A percentile compares a stretch with the other conserved stretches of the same genome.
Evolutionary conservation across 163 green algal genomes (phyloP).

Genomic region (Scenedesmus sp.): DNA sequence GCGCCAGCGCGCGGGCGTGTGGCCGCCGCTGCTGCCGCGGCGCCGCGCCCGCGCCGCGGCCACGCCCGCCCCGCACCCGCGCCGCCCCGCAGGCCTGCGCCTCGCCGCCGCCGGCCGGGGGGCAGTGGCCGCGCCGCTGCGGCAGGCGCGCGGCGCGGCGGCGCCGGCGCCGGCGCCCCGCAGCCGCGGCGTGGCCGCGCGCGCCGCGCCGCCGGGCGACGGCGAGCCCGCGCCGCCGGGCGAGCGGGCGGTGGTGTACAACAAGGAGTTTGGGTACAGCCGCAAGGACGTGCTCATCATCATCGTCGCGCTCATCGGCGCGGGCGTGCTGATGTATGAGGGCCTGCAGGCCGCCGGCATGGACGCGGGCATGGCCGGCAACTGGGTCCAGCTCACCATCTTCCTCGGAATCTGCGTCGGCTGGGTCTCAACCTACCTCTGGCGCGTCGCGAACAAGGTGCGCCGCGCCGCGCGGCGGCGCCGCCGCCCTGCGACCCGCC

Average conservation of each 20-base stretch:
- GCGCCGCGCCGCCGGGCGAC: no score
- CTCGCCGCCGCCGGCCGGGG: no score
- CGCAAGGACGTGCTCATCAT: constrained; percentile 94
- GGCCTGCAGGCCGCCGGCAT: constrained; percentile 81
- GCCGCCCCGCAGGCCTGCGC: no score
- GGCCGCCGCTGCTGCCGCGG: no score
- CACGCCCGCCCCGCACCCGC: no score
- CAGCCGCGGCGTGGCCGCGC: constrained; percentile 7
- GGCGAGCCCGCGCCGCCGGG: constrained; percentile 11
- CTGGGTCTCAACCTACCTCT: constrained; percentile 95
- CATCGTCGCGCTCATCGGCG: constrained; percentile 73
- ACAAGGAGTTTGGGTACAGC: constrained; percentile 92
- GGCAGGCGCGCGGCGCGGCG: no score
- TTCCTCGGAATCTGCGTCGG: constrained; percentile 92
- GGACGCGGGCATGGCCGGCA: constrained; percentile 81
- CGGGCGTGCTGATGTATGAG: constrained; percentile 90
- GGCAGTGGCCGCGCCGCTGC: no score
- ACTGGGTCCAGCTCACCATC: constrained; percentile 90
- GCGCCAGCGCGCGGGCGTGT: no score
- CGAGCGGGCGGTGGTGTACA: constrained; percentile 59
- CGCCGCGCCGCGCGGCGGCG: background rate
- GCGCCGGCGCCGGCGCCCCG: no score
- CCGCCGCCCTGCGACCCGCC: no score
- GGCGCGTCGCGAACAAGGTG: constrained; percentile 95
- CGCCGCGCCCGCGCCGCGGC: no score